phyloP scores from a whole-genome alignment of 148 eudicot genomes.

The Rhododendron ovatum region DNA sequence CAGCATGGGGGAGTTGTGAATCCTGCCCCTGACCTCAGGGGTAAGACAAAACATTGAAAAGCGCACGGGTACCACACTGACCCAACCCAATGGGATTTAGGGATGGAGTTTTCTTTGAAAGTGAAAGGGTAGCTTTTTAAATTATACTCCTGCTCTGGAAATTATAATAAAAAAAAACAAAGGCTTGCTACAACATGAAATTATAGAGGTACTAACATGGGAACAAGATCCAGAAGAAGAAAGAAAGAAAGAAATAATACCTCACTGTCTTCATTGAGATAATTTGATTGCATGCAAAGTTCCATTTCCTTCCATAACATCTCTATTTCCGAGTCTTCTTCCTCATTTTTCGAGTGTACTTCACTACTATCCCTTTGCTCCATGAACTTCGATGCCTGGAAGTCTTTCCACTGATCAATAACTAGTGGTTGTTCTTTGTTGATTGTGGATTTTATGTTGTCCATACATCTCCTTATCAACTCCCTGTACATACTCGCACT shows the following conservation, averaged over 20 bases:
- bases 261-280: constrained; percentile 61
- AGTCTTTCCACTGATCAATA: constrained; percentile 22
- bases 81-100: background rate
- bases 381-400: constrained; percentile 7
- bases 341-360: constrained; percentile 35
- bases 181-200: background rate
- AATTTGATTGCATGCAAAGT: constrained; percentile 67
- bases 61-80: background rate
- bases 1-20: background rate
- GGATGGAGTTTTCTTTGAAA: background rate
- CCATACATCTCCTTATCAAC: constrained; percentile 17
- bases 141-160: background rate
- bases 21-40: background rate
- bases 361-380: constrained; percentile 28
- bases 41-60: background rate
- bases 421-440: constrained; percentile 16
- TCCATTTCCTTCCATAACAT: constrained; percentile 95
- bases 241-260: constrained; percentile 18
- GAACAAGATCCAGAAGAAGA: background rate
- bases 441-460: constrained; percentile 16
- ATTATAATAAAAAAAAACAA: background rate
- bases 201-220: background rate
- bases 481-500: constrained; percentile 15
- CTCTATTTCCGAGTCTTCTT: constrained; percentile 62
- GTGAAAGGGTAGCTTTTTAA: background rate